phyloP scores from a whole-genome alignment of 2,329 filamentous ascomycete species.

The Capronia coronata region DNA sequence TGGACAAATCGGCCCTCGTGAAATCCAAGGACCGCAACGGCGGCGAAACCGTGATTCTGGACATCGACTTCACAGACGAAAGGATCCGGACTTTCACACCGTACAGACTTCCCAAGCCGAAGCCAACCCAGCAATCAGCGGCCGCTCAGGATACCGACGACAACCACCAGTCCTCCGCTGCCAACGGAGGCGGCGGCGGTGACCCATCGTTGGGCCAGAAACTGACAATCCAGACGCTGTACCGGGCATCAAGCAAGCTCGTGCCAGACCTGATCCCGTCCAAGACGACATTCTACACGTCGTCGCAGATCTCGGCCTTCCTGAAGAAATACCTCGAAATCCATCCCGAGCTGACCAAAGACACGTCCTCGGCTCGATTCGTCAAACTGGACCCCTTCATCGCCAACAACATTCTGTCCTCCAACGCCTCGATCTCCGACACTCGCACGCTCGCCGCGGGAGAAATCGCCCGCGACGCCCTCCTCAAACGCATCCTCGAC shows the following conservation, averaged over 20 bases:
- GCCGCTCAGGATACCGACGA: slow-evolving; percentile 36
- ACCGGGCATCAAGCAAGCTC: slow-evolving; percentile 53
- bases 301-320: slow-evolving; percentile 52
- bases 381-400: slow-evolving; percentile 57
- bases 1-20: slow-evolving; percentile 58
- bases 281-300: slow-evolving; percentile 52
- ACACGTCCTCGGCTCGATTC: slow-evolving; percentile 44
- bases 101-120: slow-evolving; percentile 57
- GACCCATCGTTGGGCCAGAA: slow-evolving; percentile 41
- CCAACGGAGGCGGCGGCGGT: slow-evolving; percentile 28
- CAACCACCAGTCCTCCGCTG: slow-evolving; percentile 27
- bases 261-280: slow-evolving; percentile 49
- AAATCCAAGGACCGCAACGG: slow-evolving; percentile 60
- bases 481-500: slow-evolving; percentile 54
- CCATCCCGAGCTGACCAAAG: slow-evolving; percentile 20
- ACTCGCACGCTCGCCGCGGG: slow-evolving; percentile 52
- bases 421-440: slow-evolving; percentile 47
- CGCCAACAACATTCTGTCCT: slow-evolving; percentile 55
- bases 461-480: slow-evolving; percentile 53
- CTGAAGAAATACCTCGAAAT: slow-evolving; percentile 51
- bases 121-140: slow-evolving; percentile 32
- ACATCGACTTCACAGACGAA: slow-evolving; percentile 57
- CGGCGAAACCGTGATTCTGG: slow-evolving; percentile 57
- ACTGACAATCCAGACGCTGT: slow-evolving; percentile 46
- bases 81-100: slow-evolving; percentile 53